Evolutionary conservation across 2,329 filamentous ascomycete genomes (phyloP).

Genomic region (Simplicillium sp.): DNA sequence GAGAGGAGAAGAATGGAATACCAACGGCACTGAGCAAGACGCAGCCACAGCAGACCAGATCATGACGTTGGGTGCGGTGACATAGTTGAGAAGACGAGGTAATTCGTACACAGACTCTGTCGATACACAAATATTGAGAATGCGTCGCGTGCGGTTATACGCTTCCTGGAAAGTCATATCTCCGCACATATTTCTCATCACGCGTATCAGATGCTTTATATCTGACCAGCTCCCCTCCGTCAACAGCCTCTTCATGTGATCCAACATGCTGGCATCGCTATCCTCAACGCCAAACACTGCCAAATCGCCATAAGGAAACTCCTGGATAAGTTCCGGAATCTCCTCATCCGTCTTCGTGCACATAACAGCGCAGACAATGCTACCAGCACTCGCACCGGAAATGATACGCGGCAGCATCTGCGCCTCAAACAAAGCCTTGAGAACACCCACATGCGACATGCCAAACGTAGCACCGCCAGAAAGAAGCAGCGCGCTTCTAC

Average conservation of each 20-base stretch:
- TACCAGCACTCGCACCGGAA: constrained; percentile 78
- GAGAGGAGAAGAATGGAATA: constrained; percentile 72
- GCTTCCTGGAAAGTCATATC: constrained; percentile 94
- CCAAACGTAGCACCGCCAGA: constrained; percentile 85
- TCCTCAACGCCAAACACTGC: constrained; percentile 64
- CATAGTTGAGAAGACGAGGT: constrained; percentile 79
- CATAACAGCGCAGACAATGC: constrained; percentile 73
- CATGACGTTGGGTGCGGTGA: constrained; percentile 87
- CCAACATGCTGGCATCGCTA: constrained; percentile 51
- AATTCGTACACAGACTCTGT: constrained; percentile 81
- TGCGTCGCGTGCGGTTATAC: constrained; percentile 85
- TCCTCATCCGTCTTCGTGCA: constrained; percentile 73
- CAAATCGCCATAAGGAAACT: constrained; percentile 72
- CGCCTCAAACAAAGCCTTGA: constrained; percentile 70
- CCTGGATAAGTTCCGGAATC: constrained; percentile 57
- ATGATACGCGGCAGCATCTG: constrained; percentile 75
- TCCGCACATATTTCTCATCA: constrained; percentile 73
- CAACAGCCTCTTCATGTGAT: constrained; percentile 62
- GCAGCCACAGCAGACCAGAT: constrained; percentile 97
- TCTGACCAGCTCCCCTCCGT: constrained; percentile 82
- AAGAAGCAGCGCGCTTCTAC: constrained; percentile 72
- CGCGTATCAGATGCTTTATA: constrained; percentile 68
- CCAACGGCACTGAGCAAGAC: constrained; percentile 82
- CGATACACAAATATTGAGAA: constrained; percentile 90
- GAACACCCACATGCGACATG: constrained; percentile 84